Conservation (phyloP, 2,329 filamentous ascomycete genomes). For the Graphilbum fragrans region DNA sequence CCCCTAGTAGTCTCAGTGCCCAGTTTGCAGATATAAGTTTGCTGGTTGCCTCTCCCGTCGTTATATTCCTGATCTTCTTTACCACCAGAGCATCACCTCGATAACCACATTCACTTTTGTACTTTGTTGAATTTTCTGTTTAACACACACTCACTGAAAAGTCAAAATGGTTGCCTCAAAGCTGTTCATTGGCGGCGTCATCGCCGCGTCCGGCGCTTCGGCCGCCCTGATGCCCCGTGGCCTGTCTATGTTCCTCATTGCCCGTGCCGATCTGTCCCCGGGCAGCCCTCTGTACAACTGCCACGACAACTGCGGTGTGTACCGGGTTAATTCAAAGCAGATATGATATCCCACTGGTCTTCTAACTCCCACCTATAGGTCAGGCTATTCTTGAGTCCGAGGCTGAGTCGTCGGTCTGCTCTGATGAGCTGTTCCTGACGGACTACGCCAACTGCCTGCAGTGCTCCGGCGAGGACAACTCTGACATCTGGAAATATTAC, state of each 20-base stretch:
- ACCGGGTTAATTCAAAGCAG: too few species aligned
- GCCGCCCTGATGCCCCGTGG: background rate
- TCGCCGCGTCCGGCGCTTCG: constrained; percentile 5
- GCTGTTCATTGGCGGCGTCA: constrained; percentile 3
- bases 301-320: constrained; percentile 30
- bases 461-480: constrained; percentile 25
- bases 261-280: constrained; percentile 19
- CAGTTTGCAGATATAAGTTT: too few species aligned
- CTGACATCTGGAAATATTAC: constrained; percentile 29
- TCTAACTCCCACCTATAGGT: constrained; percentile 8
- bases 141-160: background rate
- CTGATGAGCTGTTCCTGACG: constrained; percentile 21
- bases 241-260: constrained; percentile 4
- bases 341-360: background rate
- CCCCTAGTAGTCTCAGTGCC: too few species aligned
- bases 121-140: background rate
- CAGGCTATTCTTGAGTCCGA: constrained; percentile 22
- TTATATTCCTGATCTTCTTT: too few species aligned
- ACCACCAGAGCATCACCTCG: background rate
- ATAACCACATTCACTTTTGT: background rate
- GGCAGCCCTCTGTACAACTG: constrained; percentile 28
- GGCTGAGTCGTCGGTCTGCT: constrained; percentile 19
- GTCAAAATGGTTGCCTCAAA: constrained; percentile 9
- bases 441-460: constrained; percentile 27
- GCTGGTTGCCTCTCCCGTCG: too few species aligned